Conservation (phyloP, 2,329 filamentous ascomycete genomes). For the Fusarium sp. region DNA sequence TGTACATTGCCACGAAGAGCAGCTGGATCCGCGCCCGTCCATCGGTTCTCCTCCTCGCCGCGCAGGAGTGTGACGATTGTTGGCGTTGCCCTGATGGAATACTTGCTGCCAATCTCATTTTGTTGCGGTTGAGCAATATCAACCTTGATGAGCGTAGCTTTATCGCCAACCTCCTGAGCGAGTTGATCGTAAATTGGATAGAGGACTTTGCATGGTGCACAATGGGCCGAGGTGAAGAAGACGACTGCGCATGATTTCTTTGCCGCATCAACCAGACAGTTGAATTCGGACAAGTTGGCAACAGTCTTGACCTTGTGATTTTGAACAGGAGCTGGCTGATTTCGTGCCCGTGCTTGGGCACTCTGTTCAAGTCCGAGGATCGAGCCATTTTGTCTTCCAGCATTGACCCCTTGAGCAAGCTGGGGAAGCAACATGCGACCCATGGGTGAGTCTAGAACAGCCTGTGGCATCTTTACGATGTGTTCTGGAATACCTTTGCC, state of each 20-base stretch:
- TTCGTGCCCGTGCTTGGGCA: conserved; percentile 35
- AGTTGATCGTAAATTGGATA: conserved; percentile 86
- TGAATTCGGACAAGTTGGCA: conserved; percentile 53
- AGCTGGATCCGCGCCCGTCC: conserved; percentile 78
- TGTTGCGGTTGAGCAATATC: conserved; percentile 75
- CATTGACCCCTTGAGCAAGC: conserved; percentile 60
- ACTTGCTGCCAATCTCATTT: conserved; percentile 69
- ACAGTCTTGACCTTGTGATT: conserved; percentile 65
- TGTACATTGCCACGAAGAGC: conserved; percentile 76
- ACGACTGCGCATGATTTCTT: conserved; percentile 77
- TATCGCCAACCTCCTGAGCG: conserved; percentile 74
- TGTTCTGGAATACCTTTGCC: conserved; percentile 88
- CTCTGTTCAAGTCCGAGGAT: conserved; percentile 62
- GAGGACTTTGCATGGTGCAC: conserved; percentile 81
- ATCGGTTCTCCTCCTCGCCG: conserved; percentile 79
- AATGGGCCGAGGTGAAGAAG: conserved; percentile 93
- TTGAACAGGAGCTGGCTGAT: conserved; percentile 30
- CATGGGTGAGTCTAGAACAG: conserved; percentile 85
- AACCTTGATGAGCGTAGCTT: conserved; percentile 80
- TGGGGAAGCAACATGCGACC: conserved; percentile 88
- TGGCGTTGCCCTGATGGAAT: conserved; percentile 78
- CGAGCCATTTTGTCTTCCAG: conserved; percentile 59
- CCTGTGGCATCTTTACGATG: conserved; percentile 84
- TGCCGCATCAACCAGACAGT: conserved; percentile 61
- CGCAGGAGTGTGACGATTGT: conserved; percentile 88